These are phyloP conservation scores for Aspergillus japonicus DNA, from an alignment of 2,329 filamentous ascomycete species.

Conservation along the genomic window DNA sequence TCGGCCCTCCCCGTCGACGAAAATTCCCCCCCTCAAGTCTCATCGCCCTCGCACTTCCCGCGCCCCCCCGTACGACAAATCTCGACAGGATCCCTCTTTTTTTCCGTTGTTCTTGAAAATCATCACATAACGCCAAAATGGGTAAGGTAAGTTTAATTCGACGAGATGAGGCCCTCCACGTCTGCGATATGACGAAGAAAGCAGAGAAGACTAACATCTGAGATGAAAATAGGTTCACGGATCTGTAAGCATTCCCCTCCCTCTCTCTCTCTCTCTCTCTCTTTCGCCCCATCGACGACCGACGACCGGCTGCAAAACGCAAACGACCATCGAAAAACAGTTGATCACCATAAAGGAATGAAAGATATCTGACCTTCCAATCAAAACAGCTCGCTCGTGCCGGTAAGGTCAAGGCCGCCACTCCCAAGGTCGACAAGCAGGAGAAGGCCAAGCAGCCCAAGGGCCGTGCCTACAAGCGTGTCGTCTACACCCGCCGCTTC, in stretches of 20 bases:
- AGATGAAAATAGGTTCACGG: conserved; percentile 12
- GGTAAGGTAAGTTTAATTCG: conserved; percentile 9
- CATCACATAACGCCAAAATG: conserved; percentile 12
- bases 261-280: neutral
- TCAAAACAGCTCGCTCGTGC: conserved; percentile 21
- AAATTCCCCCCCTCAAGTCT: conserved; percentile 8
- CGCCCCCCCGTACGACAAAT: conserved; percentile 10
- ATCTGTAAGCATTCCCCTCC: conserved; percentile 11
- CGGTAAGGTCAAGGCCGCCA: conserved; percentile 27
- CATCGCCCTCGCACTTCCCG: conserved; percentile 5
- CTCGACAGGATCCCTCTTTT: conserved; percentile 10
- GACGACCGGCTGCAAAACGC: no score
- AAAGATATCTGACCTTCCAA: neutral
- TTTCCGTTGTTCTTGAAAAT: conserved; percentile 2
- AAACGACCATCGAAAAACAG: no score
- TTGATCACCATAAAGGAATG: neutral
- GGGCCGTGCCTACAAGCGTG: conserved; percentile 95
- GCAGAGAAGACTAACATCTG: conserved; percentile 2
- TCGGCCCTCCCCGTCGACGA: conserved; percentile 1
- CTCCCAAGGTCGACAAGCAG: conserved; percentile 27
- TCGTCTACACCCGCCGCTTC: conserved; percentile 95
- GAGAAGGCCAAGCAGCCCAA: conserved; percentile 98
- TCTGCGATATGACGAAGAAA: neutral
- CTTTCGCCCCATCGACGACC: no score
- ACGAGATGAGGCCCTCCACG: no score